A percentile compares a stretch with the other conserved stretches of the same genome.
Evolutionary conservation across 176 grass and related monocot species (phyloP).

Genomic region (Alopecurus myosuroides): DNA sequence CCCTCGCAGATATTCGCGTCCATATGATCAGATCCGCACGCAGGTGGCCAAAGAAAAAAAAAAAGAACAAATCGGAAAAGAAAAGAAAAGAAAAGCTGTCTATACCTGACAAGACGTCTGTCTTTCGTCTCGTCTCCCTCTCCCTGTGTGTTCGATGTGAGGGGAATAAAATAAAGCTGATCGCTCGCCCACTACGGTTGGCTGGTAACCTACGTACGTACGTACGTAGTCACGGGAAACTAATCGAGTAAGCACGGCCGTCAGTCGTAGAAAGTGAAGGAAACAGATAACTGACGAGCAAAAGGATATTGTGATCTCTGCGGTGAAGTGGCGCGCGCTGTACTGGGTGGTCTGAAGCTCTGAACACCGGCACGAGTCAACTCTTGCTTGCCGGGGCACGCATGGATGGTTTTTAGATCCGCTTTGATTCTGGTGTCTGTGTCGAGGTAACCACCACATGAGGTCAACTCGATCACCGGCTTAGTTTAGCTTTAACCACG

Average conservation of each 20-base stretch:
- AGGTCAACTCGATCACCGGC: background rate
- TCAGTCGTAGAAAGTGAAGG: background rate
- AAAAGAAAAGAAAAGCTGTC: background rate
- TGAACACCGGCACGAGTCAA: constrained; percentile 17
- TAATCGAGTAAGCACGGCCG: background rate
- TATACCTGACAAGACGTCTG: background rate
- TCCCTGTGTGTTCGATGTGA: background rate
- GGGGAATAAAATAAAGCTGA: background rate
- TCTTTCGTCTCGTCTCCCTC: background rate
- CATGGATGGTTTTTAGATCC: background rate
- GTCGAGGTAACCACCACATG: background rate
- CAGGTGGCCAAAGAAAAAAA: background rate
- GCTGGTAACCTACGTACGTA: background rate
- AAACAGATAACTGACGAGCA: background rate
- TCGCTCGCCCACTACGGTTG: background rate
- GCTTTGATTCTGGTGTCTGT: background rate
- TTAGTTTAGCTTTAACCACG: background rate
- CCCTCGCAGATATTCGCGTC: background rate
- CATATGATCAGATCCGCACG: background rate
- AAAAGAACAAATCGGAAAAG: background rate
- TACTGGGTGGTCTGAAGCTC: background rate
- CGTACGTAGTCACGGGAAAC: background rate
- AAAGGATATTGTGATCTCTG: background rate
- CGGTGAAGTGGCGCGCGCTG: background rate
- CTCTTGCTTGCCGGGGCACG: background rate